Percentiles rank a stretch among this genome's conserved stretches.
These are phyloP conservation scores for Usnea hakonensis DNA, from an alignment of 495 filamentous ascomycete genomes.

Conservation along the genomic window DNA sequence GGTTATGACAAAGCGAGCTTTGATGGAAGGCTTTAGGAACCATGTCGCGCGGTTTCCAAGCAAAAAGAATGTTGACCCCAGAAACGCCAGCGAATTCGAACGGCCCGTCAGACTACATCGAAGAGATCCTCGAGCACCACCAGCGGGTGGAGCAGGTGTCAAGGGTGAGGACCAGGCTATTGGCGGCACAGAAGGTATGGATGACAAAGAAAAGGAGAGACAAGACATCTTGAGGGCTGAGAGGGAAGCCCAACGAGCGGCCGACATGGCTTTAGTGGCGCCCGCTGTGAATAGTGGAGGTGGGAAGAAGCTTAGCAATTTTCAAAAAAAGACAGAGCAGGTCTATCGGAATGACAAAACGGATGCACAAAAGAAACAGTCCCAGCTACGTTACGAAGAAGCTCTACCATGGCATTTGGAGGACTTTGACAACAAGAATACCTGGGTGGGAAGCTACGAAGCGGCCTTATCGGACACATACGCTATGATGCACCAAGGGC, in stretches of 20 bases:
- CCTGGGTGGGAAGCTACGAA: conserved; percentile 88
- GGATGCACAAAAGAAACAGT: conserved; percentile 68
- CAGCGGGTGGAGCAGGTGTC: conserved; percentile 37
- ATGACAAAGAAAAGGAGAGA: conserved; percentile 62
- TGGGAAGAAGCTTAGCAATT: conserved; percentile 52
- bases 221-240: conserved; percentile 64
- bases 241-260: conserved; percentile 71
- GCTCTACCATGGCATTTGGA: conserved; percentile 93
- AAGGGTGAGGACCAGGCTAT: conserved; percentile 43
- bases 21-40: conserved; percentile 73
- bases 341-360: conserved; percentile 74
- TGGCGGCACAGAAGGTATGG: conserved; percentile 40
- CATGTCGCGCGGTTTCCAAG: conserved; percentile 73
- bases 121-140: conserved; percentile 71
- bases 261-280: conserved; percentile 81
- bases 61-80: conserved; percentile 60
- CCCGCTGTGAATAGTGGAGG: conserved; percentile 51
- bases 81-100: conserved; percentile 72
- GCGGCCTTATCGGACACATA: conserved; percentile 70
- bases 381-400: conserved; percentile 85
- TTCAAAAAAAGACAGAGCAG: conserved; percentile 58
- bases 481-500: conserved; percentile 65
- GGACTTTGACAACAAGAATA: conserved; percentile 88
- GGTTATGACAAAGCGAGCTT: conserved; percentile 67
- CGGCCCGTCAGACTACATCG: conserved; percentile 82